These are phyloP conservation scores for Mrakia gelida DNA, from an alignment of 768 basidiomycete genomes.

Conservation along the genomic window DNA sequence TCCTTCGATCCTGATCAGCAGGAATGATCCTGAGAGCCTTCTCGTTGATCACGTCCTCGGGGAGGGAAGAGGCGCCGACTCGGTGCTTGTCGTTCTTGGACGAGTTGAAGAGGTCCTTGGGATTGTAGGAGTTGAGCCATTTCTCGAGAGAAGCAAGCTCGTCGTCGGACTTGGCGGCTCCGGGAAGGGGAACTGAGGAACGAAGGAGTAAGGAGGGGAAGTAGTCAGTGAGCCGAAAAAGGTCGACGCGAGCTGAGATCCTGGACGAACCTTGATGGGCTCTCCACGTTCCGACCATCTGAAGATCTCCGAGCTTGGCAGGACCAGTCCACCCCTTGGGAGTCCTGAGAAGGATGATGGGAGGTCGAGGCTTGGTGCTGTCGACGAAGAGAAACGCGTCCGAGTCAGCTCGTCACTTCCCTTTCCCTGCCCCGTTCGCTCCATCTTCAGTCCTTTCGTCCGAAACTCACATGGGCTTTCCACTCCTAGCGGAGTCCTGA, in stretches of 20 bases:
- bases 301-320: conserved; percentile 56
- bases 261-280: conserved; percentile 59
- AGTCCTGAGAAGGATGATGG: conserved; percentile 75
- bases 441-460: too few species aligned
- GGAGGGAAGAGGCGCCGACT: conserved; percentile 35
- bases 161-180: conserved; percentile 59
- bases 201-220: background rate
- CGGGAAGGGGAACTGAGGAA: conserved; percentile 64
- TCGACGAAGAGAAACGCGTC: background rate
- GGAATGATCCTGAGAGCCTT: conserved; percentile 43
- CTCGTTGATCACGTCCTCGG: conserved; percentile 38
- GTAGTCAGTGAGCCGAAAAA: background rate
- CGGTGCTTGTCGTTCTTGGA: conserved; percentile 33
- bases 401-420: background rate
- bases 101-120: conserved; percentile 61
- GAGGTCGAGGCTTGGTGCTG: conserved; percentile 78
- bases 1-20: conserved; percentile 42
- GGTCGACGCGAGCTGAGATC: too few species aligned
- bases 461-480: conserved; percentile 55
- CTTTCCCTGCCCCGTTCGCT: background rate
- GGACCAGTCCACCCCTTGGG: conserved; percentile 79
- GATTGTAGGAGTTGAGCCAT: conserved; percentile 72
- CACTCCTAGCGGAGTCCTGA: conserved; percentile 70
- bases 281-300: conserved; percentile 74
- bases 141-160: conserved; percentile 61